These are phyloP conservation scores for Leucocoprinus birnbaumii DNA, from an alignment of 768 basidiomycete genomes.

Conservation along the genomic window DNA sequence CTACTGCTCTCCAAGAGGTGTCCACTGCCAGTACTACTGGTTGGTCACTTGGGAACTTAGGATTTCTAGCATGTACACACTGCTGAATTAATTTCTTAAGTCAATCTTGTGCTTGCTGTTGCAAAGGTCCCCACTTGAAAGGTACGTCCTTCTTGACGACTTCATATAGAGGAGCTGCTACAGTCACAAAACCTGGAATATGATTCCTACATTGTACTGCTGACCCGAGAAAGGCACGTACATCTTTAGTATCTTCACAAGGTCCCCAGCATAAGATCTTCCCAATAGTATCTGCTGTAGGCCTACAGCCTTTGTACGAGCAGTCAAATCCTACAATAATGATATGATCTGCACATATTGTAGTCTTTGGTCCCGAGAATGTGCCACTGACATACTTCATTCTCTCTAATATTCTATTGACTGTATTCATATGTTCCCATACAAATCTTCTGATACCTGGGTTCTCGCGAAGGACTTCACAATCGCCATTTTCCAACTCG, in stretches of 20 bases:
- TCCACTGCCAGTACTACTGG: constrained; percentile 1
- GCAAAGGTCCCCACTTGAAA: not conserved
- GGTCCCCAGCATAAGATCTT: not conserved
- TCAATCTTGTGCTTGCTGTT: not conserved
- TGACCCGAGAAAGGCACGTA: too few species aligned
- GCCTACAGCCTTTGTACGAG: not conserved
- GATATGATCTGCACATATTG: not conserved
- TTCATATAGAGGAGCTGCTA: too few species aligned
- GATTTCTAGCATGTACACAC: not conserved
- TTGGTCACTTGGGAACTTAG: constrained; percentile 2
- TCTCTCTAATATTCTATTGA: constrained; percentile 28
- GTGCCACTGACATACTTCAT: constrained; percentile 17
- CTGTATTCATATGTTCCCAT: constrained; percentile 29
- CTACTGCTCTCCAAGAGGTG: constrained; percentile 24
- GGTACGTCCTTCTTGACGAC: too few species aligned
- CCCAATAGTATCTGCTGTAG: not conserved
- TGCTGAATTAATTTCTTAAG: not conserved
- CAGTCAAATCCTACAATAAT: not conserved
- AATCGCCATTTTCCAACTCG: constrained; percentile 18
- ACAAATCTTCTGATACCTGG: constrained; percentile 30
- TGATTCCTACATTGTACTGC: too few species aligned
- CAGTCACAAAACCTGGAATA: too few species aligned
- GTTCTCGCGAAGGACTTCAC: constrained; percentile 30
- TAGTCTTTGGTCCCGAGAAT: constrained; percentile 6
- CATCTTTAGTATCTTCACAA: too few species aligned